Evolutionary conservation across 106 monocot species (phyloP).

Genomic region (Phalaenopsis aphrodite): DNA sequence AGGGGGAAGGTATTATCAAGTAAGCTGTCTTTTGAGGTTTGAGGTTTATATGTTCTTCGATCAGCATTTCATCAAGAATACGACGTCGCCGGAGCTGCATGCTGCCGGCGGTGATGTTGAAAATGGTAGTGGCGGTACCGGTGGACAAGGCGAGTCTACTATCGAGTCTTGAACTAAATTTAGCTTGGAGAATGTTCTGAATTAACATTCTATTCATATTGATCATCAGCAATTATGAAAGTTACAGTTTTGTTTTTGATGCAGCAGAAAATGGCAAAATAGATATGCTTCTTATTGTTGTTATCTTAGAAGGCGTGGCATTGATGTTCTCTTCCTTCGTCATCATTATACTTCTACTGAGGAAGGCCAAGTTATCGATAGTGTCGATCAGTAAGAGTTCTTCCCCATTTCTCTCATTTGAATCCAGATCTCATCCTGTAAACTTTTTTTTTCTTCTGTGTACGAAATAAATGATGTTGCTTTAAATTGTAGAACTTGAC

Average conservation of each 20-base stretch:
- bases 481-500: not conserved
- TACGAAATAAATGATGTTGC: too few relatives aligned
- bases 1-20: not conserved
- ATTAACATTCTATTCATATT: not conserved
- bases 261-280: not conserved
- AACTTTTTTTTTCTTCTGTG: too few relatives aligned
- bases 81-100: not conserved
- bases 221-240: not conserved
- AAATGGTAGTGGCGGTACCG: not conserved
- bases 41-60: conserved; percentile 3
- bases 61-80: not conserved
- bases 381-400: not conserved
- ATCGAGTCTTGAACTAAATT: not conserved
- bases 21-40: not conserved
- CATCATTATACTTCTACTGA: not conserved
- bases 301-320: not conserved
- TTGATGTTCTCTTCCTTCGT: not conserved
- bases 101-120: not conserved
- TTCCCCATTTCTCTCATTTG: not conserved
- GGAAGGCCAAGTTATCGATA: not conserved
- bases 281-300: not conserved
- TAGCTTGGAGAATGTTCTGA: not conserved
- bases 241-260: not conserved
- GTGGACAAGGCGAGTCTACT: conserved; percentile 2
- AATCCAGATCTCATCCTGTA: not conserved